phyloP scores from a whole-genome alignment of 257 asterid species.

The Handroanthus guayacan region DNA sequence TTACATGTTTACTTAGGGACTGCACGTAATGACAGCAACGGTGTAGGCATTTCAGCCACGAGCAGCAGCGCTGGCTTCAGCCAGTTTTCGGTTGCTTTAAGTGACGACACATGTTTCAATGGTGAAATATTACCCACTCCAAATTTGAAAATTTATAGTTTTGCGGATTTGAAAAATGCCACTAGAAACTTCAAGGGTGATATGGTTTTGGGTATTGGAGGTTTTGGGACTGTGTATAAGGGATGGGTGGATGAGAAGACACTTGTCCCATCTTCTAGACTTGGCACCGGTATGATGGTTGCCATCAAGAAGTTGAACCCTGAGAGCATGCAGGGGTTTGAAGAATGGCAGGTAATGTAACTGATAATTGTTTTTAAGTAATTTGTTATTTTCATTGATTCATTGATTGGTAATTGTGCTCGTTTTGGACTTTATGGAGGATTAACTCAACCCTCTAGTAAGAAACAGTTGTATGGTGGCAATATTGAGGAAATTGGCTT shows the following conservation, averaged over 20 bases:
- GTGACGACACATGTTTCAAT: constrained; percentile 42
- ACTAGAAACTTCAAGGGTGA: constrained; percentile 56
- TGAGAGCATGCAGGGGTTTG: constrained; percentile 61
- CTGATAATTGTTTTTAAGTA: constrained; percentile 1
- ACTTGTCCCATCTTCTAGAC: constrained; percentile 49
- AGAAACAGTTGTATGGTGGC: background rate
- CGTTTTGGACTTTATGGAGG: constrained; percentile 21
- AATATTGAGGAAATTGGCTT: constrained; percentile 26
- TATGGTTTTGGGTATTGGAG: constrained; percentile 64
- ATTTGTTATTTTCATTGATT: background rate
- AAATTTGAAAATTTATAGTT: constrained; percentile 47
- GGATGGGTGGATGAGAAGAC: constrained; percentile 66
- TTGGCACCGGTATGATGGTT: constrained; percentile 53
- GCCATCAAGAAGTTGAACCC: constrained; percentile 64
- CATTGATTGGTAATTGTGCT: constrained; percentile 1
- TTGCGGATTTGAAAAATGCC: constrained; percentile 54
- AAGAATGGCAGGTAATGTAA: constrained; percentile 62
- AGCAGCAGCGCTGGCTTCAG: constrained; percentile 53
- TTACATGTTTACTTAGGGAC: constrained; percentile 50
- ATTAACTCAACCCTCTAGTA: background rate
- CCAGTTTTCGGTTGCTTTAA: constrained; percentile 48
- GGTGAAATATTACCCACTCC: constrained; percentile 56
- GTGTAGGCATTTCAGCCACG: constrained; percentile 49
- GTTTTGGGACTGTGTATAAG: constrained; percentile 64
- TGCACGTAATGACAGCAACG: constrained; percentile 54